Evolutionary conservation across 371 early-diverging fungal species (phyloP), one percentile per base, ranked within the genome.

Genomic region (Rhizopus microsporus): DNA sequence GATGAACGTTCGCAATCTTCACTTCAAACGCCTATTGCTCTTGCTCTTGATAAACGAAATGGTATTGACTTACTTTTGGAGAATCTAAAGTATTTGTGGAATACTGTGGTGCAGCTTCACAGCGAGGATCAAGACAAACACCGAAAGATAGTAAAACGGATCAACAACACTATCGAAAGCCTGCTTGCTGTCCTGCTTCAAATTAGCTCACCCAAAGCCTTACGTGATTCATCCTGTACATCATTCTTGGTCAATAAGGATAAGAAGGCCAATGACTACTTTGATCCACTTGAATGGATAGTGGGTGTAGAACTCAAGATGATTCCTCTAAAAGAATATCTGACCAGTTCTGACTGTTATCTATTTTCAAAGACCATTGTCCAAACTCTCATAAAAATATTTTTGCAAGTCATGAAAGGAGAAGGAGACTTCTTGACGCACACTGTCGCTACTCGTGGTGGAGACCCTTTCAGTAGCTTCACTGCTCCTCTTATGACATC

Each of bases 191-290:
- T 88, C 4, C 59, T 93, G n/a, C 74, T 83, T 23, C 76, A 77
- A 15, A 62, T 89, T 33, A 69, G 81, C 5, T 86, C 89, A 5
- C 66, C 79, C 15, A 86, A 87, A 51, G 57, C 87, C 31, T 53
- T 91, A n/a, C 81, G 79, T 35, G 90, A 91, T 34, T 90, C 91
- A 5, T 80, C 91, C 3, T 83, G 83, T 51, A 89, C 90, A 0
- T 61, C 74, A 9, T 72, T 68, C 1, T 67, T 81, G 23, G 81
- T 72, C 49, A 85, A 85, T 32, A 85, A 80, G 48, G 87, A 88
- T 63, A 80, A 72, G 52, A 69, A 71, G 13, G 59, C 73, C 5
- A 62, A 69, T 0, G 85, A 87, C 38, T 83, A 74, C 45, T 91
- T 91, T 70, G 88, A 90, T 57, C 83, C 90, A 4, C 68, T 82